A percentile compares a stretch with the other conserved stretches of the same genome.
phyloP scores from a whole-genome alignment of 164 flowering plant genomes.

The Umbellularia californica region DNA sequence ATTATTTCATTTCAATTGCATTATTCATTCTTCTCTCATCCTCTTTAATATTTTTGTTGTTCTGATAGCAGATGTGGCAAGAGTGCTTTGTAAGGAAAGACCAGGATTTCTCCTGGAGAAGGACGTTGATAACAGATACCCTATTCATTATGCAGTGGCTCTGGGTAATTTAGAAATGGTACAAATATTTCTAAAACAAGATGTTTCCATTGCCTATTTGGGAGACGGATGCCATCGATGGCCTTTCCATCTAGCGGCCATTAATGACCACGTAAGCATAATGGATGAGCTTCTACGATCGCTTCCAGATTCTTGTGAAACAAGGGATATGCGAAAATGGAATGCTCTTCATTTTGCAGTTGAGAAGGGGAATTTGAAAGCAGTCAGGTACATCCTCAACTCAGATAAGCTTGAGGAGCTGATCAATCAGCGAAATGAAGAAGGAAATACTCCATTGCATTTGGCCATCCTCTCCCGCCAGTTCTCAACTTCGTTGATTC shows the following conservation, averaged over 20 bases:
- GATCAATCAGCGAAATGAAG: not conserved
- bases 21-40: too few relatives aligned
- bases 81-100: not conserved
- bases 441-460: slow-evolving; percentile 21
- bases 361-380: not conserved
- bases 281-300: not conserved
- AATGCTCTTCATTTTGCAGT: slow-evolving; percentile 10
- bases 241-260: slow-evolving; percentile 8
- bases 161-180: not conserved
- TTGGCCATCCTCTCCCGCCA: slow-evolving; percentile 16
- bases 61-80: too few relatives aligned
- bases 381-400: not conserved
- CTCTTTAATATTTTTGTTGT: too few relatives aligned
- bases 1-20: too few relatives aligned
- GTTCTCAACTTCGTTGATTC: slow-evolving; percentile 2
- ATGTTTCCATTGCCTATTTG: not conserved
- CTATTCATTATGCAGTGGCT: slow-evolving; percentile 9
- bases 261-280: not conserved
- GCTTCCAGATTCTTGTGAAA: slow-evolving; percentile 2
- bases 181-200: not conserved
- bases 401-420: not conserved
- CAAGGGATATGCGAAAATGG: not conserved
- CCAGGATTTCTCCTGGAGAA: not conserved
- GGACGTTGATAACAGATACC: not conserved
- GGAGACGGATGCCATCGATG: not conserved